These are phyloP conservation scores for Claviceps purpurea DNA, from an alignment of 2,329 filamentous ascomycete species.

Conservation along the genomic window DNA sequence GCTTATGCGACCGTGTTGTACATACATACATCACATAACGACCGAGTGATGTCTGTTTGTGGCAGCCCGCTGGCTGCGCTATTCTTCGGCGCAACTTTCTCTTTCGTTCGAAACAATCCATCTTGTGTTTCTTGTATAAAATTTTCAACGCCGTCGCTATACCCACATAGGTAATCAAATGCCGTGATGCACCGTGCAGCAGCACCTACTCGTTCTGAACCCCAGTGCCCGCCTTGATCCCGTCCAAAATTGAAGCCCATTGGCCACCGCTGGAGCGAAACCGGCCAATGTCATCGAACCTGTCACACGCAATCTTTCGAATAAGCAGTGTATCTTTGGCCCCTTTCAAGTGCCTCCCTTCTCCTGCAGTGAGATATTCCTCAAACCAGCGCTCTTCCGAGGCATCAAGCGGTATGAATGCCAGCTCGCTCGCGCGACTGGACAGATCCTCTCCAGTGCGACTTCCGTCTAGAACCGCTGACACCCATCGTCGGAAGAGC, in stretches of 20 bases:
- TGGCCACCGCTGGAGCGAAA: conserved; percentile 28
- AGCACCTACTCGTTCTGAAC: conserved; percentile 16
- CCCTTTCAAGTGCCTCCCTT: conserved; percentile 48
- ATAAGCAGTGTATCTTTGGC: conserved; percentile 64
- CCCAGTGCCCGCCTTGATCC: conserved; percentile 32
- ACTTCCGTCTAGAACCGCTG: conserved; percentile 36
- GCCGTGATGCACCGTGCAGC: not conserved
- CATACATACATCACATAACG: not conserved
- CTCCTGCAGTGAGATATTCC: conserved; percentile 50
- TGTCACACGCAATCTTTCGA: conserved; percentile 56
- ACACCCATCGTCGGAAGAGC: conserved; percentile 55
- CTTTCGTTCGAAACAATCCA: no score
- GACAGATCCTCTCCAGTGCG: conserved; percentile 26
- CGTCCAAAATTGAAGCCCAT: conserved; percentile 38
- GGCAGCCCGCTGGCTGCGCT: no score
- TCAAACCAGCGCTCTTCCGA: conserved; percentile 65
- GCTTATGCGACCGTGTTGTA: not conserved
- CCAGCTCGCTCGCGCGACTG: conserved; percentile 51
- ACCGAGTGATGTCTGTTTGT: not conserved
- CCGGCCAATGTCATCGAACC: conserved; percentile 33
- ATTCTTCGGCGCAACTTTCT: no score
- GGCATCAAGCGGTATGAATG: conserved; percentile 57
- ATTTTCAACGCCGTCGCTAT: not conserved
- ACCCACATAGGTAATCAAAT: not conserved
- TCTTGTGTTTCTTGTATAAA: not conserved